Evolutionary conservation across 306 rosid genomes (phyloP), one percentile per base, ranked within the genome.

Genomic region (Vachellia collinsii): DNA sequence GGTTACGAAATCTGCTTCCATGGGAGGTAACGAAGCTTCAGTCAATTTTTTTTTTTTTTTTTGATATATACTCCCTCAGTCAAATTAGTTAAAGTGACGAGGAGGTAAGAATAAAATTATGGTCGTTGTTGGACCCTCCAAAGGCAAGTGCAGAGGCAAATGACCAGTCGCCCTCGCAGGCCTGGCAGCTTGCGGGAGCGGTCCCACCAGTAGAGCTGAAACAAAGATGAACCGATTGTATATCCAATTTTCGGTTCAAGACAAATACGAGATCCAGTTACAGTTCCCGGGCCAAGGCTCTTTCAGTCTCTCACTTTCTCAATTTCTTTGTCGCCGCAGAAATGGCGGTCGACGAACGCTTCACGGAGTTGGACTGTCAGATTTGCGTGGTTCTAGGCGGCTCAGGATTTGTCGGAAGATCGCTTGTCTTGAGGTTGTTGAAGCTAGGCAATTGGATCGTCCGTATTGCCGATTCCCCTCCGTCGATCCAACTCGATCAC

Each of bases 351-450:
- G 94, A 92, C 82, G 92, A 88, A 87, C 90, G 89, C 53, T 83
- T 86, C 39, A 20, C 83, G 44, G 94, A 87, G 74, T 79, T 84
- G 72, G 90, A 75, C 87, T 88, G 85, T 73, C 79, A 86, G 72
- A 94, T 89, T 48, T 94, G 98, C 87, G 97, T 89, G 6, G 94
- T 94, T 47, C 75, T 94, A 25, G 97, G 98, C 20, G 97, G 97
- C 29, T 85, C 90, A 77, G 90, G 97, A 43, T 89, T 92, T 87
- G 72, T 94, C 20, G 97, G 98, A 42, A 85, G 87, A 87, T 86
- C 94, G 67, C 85, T 94, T 22, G 98, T 89, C 3, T 87, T 86
- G 42, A 79, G 86, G 61, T 88, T 94, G 38, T 77, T 94, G 85
- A 76, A 75, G 66, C 87, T 88, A 70, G 88, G 90, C 39, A 87